These are phyloP conservation scores for Phytophthora crassamura DNA, from an alignment of 352 stramenopile genomes.

Conservation along the genomic window DNA sequence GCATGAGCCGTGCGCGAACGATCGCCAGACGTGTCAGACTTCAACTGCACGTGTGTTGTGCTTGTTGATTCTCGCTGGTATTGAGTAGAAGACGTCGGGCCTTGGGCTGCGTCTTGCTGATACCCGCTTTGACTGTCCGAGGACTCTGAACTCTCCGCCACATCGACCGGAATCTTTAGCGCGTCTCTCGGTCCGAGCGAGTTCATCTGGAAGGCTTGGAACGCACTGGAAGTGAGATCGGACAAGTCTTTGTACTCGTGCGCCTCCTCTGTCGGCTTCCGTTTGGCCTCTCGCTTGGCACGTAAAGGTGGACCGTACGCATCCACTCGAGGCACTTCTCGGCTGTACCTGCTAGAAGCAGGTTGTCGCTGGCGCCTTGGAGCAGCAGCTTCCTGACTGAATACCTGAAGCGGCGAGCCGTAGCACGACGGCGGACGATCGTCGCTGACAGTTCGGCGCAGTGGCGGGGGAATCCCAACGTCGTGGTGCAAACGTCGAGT, in stretches of 20 bases:
- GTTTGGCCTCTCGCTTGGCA: slow-evolving; percentile 20
- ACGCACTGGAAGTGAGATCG: slow-evolving; percentile 68
- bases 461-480: slow-evolving; percentile 8
- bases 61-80: slow-evolving; percentile 37
- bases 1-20: slow-evolving; percentile 20
- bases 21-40: slow-evolving; percentile 26
- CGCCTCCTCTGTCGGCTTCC: slow-evolving; percentile 12
- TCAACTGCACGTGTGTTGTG: slow-evolving; percentile 26
- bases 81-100: slow-evolving; percentile 15
- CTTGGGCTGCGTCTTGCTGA: slow-evolving; percentile 25
- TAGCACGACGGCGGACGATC: slow-evolving; percentile 30
- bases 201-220: slow-evolving; percentile 65
- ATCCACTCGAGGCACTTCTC: slow-evolving; percentile 2
- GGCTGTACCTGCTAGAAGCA: slow-evolving; percentile 4
- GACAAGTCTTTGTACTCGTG: slow-evolving; percentile 68
- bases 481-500: slow-evolving; percentile 27
- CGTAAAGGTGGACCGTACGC: neutral
- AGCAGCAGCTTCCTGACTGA: slow-evolving; percentile 10
- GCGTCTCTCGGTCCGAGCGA: slow-evolving; percentile 32
- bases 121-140: slow-evolving; percentile 28
- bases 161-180: slow-evolving; percentile 23
- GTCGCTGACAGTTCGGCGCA: slow-evolving; percentile 37
- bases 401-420: slow-evolving; percentile 20
- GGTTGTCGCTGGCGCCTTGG: slow-evolving; percentile 13
- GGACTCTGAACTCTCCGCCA: slow-evolving; percentile 30